phyloP scores from a whole-genome alignment of 768 basidiomycete genomes.

The Brasilioporus rufonigricans region DNA sequence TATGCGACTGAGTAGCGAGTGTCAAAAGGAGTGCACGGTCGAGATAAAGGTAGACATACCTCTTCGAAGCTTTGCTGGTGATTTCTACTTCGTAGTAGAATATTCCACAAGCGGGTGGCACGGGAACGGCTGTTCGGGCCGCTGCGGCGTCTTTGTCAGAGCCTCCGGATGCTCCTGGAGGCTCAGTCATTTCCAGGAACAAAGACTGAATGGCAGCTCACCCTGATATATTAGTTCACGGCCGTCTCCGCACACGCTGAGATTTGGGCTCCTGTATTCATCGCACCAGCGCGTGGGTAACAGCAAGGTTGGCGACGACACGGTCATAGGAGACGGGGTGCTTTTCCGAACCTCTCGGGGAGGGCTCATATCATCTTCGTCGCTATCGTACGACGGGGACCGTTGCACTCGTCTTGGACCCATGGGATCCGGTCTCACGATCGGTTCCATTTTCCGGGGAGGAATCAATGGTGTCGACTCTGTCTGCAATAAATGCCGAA shows the following conservation, averaged over 20 bases:
- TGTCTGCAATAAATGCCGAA: constrained; percentile 67
- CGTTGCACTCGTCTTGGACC: constrained; percentile 26
- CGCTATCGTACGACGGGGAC: constrained; percentile 55
- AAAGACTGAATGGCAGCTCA: constrained; percentile 28
- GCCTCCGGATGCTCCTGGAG: constrained; percentile 47
- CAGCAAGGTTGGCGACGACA: constrained; percentile 42
- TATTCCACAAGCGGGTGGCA: constrained; percentile 85
- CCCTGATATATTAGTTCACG: constrained; percentile 73
- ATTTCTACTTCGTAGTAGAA: constrained; percentile 95
- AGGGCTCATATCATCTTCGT: constrained; percentile 62
- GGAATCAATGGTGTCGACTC: constrained; percentile 38
- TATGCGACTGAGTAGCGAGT: constrained; percentile 53
- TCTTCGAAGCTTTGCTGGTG: constrained; percentile 72
- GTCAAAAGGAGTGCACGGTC: constrained; percentile 14
- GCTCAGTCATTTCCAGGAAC: constrained; percentile 1
- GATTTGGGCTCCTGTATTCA: constrained; percentile 52
- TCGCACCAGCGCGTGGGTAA: constrained; percentile 82
- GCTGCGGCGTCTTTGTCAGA: constrained; percentile 84
- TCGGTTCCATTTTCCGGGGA: constrained; percentile 37
- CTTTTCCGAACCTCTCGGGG: constrained; percentile 39
- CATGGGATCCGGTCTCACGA: constrained; percentile 20
- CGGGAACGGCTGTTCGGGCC: constrained; percentile 70
- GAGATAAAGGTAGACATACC: constrained; percentile 44
- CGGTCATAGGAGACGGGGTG: constrained; percentile 20
- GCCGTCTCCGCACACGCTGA: constrained; percentile 69